Evolutionary conservation across 768 basidiomycete species (phyloP).

Genomic region (Hydnomerulius pinastri): DNA sequence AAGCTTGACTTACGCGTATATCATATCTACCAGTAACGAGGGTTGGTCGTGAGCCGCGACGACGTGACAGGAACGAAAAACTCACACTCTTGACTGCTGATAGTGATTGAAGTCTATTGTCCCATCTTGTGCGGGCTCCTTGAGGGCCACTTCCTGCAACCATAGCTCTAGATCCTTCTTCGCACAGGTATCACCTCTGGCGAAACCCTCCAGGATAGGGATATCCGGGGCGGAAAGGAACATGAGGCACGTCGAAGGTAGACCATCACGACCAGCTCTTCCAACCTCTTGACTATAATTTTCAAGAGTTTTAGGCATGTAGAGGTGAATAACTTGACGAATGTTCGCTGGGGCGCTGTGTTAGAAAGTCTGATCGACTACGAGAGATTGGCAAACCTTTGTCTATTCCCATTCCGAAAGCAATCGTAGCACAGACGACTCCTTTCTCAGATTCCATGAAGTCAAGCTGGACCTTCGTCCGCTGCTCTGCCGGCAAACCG

Average conservation of each 20-base stretch:
- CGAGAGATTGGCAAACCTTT: constrained; percentile 24
- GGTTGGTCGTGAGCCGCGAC: neutral
- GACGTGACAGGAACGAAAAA: neutral
- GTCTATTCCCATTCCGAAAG: constrained; percentile 51
- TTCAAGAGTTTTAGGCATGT: constrained; percentile 49
- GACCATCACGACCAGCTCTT: constrained; percentile 43
- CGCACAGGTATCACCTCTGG: constrained; percentile 48
- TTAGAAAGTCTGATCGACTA: neutral
- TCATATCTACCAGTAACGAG: constrained; percentile 35
- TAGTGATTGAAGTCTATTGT: constrained; percentile 44
- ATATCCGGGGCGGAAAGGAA: constrained; percentile 46
- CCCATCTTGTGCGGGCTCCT: constrained; percentile 36
- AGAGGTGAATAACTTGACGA: constrained; percentile 42
- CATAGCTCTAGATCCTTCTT: constrained; percentile 40
- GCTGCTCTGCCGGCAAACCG: constrained; percentile 37
- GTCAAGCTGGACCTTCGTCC: constrained; percentile 37
- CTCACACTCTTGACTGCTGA: constrained; percentile 41
- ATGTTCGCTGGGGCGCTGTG: constrained; percentile 28
- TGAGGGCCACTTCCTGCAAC: constrained; percentile 41
- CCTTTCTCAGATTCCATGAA: constrained; percentile 42
- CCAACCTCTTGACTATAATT: constrained; percentile 50
- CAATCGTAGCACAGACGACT: constrained; percentile 47
- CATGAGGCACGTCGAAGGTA: constrained; percentile 46
- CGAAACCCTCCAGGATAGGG: constrained; percentile 49
- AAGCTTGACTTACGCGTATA: constrained; percentile 34